phyloP scores from a whole-genome alignment of 2,329 filamentous ascomycete genomes.

The Colletotrichum sp. region DNA sequence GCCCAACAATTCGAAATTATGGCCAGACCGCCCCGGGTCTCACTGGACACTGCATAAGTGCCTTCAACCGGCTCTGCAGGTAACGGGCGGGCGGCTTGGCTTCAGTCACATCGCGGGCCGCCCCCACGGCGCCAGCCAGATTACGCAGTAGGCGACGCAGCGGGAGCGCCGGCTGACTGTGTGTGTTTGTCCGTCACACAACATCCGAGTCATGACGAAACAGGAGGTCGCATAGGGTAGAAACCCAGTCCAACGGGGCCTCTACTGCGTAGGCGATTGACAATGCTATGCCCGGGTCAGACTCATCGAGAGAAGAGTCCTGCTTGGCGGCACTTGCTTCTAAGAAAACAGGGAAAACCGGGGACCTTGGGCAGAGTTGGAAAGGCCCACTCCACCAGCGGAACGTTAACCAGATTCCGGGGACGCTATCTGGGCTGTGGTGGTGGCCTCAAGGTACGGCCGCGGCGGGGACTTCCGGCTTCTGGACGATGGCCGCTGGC shows the following conservation, averaged over 20 bases:
- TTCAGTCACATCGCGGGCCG: neutral
- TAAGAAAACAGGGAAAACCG: neutral
- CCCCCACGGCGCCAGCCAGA: neutral
- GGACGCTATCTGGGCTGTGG: neutral
- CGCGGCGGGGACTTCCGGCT: neutral
- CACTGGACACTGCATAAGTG: neutral
- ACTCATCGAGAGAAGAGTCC: neutral
- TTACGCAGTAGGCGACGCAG: neutral
- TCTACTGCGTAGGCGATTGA: neutral
- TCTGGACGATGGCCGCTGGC: neutral
- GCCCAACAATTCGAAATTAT: neutral
- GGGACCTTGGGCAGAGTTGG: neutral
- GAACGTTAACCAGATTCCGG: conserved; percentile 4
- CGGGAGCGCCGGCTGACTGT: neutral
- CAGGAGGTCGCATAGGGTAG: neutral
- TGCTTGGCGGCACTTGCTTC: no score
- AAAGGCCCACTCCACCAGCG: neutral
- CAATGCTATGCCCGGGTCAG: neutral
- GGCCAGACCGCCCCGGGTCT: neutral
- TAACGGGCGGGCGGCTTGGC: neutral
- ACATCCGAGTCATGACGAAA: neutral
- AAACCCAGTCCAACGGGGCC: neutral
- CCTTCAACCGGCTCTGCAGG: neutral
- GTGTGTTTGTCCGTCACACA: neutral
- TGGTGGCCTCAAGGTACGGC: neutral